phyloP scores from a whole-genome alignment of 352 stramenopile species.

The Achlya hypogyna region DNA sequence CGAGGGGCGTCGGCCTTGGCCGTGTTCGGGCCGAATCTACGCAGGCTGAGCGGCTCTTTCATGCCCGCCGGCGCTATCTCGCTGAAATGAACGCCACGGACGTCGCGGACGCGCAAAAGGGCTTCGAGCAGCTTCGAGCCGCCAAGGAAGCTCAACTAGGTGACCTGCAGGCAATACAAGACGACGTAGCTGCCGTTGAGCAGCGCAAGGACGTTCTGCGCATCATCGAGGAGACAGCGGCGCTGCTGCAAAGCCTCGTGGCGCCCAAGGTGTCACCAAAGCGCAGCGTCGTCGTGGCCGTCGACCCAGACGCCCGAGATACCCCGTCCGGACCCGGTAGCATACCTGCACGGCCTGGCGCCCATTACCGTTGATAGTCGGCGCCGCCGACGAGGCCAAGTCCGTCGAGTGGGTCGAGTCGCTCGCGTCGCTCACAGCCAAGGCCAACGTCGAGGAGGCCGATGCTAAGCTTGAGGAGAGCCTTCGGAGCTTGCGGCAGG shows the following conservation, averaged over 20 bases:
- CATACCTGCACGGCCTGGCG: neutral
- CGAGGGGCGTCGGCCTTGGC: neutral
- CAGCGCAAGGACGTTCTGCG: neutral
- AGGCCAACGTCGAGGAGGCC: neutral
- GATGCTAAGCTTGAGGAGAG: constrained; percentile 3
- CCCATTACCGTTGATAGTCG: neutral
- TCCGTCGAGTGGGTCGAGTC: constrained; percentile 6
- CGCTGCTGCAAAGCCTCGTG: neutral
- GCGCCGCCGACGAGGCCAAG: neutral
- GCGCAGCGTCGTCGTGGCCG: neutral
- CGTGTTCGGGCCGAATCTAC: neutral
- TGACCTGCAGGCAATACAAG: neutral
- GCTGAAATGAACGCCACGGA: neutral
- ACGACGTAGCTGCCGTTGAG: constrained; percentile 3
- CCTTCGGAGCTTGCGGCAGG: neutral
- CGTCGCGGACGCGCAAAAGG: constrained; percentile 3
- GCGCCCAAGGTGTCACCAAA: neutral
- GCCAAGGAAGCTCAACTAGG: neutral
- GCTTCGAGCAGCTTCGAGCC: constrained; percentile 4
- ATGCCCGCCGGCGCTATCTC: neutral
- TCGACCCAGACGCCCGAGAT: neutral
- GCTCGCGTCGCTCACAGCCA: neutral
- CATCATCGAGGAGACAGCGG: neutral
- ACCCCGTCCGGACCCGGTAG: neutral
- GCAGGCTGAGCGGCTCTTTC: neutral